Percentiles rank a stretch among this genome's conserved stretches.
Evolutionary conservation across 805 yeast species (phyloP).

Genomic region (Lipomyces yamanashiensis): DNA sequence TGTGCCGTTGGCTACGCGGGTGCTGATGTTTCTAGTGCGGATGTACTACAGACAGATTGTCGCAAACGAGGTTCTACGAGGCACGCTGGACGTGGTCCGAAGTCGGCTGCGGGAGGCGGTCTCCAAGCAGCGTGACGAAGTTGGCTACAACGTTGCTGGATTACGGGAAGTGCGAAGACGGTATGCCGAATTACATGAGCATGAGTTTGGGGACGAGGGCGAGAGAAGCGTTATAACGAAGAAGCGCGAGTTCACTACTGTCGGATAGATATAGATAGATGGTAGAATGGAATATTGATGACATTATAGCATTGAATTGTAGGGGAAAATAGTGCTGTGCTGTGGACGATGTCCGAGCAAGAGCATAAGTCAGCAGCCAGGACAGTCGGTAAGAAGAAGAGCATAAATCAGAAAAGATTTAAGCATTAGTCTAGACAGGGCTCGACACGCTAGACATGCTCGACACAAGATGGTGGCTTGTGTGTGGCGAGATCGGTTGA

Average conservation of each 20-base stretch:
- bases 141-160: conserved; percentile 88
- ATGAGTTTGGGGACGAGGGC: conserved; percentile 71
- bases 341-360: no score
- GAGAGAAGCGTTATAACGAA: conserved; percentile 59
- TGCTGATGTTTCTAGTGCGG: conserved; percentile 73
- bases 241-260: conserved; percentile 75
- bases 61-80: conserved; percentile 54
- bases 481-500: no score
- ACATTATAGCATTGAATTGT: no score
- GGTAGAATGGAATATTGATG: no score
- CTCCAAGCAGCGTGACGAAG: conserved; percentile 55
- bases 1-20: conserved; percentile 69
- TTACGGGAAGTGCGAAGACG: conserved; percentile 71
- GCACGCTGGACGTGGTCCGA: conserved; percentile 67
- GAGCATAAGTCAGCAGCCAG: no score
- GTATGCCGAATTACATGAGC: conserved; percentile 77
- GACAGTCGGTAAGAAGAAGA: no score
- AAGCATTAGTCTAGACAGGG: no score
- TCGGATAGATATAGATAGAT: background rate
- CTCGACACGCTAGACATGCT: no score
- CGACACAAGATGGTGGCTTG: no score
- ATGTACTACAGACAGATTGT: conserved; percentile 80
- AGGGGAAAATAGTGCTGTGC: no score
- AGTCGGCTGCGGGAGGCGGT: conserved; percentile 63
- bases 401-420: no score